phyloP scores from a whole-genome alignment of 768 basidiomycete genomes.

The Leccinum variicolor region DNA sequence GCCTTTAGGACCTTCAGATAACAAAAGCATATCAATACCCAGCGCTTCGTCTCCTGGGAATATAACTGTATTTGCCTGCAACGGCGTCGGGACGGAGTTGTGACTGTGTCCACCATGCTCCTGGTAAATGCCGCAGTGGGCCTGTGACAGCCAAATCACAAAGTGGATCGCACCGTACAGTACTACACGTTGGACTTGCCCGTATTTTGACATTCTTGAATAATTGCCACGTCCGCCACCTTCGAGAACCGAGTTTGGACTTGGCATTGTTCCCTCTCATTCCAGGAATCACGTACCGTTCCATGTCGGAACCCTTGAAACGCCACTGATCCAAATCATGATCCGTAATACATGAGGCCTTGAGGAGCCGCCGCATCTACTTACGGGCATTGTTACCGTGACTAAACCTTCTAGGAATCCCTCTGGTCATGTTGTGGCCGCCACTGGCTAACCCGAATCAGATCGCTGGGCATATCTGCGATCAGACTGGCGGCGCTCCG shows the following conservation, averaged over 20 bases:
- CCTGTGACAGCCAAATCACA: not conserved
- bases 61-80: not conserved
- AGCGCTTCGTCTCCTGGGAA: not conserved
- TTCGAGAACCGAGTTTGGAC: not conserved
- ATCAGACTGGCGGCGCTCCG: too few species aligned
- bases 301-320: not conserved
- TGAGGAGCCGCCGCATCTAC: too few species aligned
- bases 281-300: not conserved
- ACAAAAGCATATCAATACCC: not conserved
- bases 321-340: not conserved
- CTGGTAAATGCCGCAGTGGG: not conserved
- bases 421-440: not conserved
- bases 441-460: not conserved
- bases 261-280: not conserved
- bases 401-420: too few species aligned
- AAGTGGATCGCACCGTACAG: not conserved
- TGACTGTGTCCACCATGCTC: not conserved
- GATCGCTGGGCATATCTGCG: not conserved
- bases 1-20: too few species aligned
- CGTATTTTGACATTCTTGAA: too few species aligned
- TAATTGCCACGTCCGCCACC: not conserved
- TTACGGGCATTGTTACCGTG: too few species aligned
- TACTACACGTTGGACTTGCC: too few species aligned
- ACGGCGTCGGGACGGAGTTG: not conserved
- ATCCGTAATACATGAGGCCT: not conserved